A percentile compares a stretch with the other conserved stretches of the same genome.
Evolutionary conservation across 2,329 filamentous ascomycete genomes (phyloP).

Genomic region (Pseudogymnoascus sp.): DNA sequence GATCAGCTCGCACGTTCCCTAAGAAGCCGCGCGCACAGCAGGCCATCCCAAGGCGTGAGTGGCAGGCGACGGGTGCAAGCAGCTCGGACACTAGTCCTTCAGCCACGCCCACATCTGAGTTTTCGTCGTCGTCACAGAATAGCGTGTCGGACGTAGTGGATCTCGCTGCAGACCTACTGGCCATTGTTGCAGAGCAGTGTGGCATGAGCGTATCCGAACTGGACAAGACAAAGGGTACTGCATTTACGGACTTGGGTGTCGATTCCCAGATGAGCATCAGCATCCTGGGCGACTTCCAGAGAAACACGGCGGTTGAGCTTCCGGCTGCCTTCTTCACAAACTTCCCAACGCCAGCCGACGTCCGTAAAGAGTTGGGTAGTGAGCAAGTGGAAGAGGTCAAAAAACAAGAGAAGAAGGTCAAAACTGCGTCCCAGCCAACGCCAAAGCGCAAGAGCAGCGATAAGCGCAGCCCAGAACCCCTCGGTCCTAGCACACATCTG

Average conservation of each 20-base stretch:
- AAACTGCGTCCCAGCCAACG: neutral
- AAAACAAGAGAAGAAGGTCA: neutral
- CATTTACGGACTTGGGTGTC: constrained; percentile 49
- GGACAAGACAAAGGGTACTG: constrained; percentile 27
- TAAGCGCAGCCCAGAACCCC: neutral
- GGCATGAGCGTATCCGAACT: neutral
- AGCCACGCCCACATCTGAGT: neutral
- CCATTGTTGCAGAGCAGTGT: neutral
- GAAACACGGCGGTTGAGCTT: neutral
- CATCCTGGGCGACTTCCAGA: neutral
- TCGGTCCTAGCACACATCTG: neutral
- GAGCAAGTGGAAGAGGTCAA: neutral
- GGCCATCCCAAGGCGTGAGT: neutral
- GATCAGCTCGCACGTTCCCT: neutral
- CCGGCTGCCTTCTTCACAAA: neutral
- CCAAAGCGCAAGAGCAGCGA: neutral
- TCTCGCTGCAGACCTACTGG: neutral
- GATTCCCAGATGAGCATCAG: constrained; percentile 45
- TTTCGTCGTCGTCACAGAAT: neutral
- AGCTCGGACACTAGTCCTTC: neutral
- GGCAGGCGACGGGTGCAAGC: neutral
- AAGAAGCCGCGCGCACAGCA: neutral
- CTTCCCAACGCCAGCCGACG: neutral
- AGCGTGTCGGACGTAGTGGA: neutral
- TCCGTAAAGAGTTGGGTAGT: neutral